Evolutionary conservation across 495 filamentous ascomycete species (phyloP).

Genomic region (Geoglossum glabrum): DNA sequence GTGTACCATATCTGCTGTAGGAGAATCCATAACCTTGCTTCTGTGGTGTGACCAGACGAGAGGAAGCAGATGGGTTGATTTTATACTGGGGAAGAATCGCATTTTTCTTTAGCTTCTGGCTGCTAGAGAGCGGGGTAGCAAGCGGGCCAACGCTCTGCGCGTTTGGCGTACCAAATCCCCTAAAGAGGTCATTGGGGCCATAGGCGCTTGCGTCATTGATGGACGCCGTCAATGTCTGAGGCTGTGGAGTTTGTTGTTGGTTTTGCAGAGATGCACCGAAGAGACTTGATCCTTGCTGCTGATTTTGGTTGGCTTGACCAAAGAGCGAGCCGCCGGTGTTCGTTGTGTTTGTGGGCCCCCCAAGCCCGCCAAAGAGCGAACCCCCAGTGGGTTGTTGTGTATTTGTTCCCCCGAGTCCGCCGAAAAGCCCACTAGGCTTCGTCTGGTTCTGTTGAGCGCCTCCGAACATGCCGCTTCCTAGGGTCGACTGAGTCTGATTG

Average conservation of each 20-base stretch:
- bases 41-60: conserved; percentile 62
- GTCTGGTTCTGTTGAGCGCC: not conserved
- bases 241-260: conserved; percentile 32
- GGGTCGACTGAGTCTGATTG: conserved; percentile 11
- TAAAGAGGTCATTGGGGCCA: conserved; percentile 63
- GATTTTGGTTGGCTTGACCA: conserved; percentile 17
- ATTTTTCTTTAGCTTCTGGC: conserved; percentile 48
- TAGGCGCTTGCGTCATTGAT: conserved; percentile 63
- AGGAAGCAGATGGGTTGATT: conserved; percentile 59
- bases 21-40: conserved; percentile 71
- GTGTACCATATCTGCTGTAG: conserved; percentile 74
- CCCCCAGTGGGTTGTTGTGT: not conserved
- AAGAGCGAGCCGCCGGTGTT: conserved; percentile 19
- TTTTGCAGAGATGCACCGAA: conserved; percentile 24
- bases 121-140: conserved; percentile 65
- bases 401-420: not conserved
- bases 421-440: conserved; percentile 3
- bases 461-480: conserved; percentile 11
- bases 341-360: not conserved
- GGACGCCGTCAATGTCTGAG: conserved; percentile 54
- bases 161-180: conserved; percentile 40
- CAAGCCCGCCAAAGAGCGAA: not conserved
- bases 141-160: conserved; percentile 56
- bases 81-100: conserved; percentile 73
- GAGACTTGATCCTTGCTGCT: conserved; percentile 17